phyloP scores from a whole-genome alignment of 2,329 filamentous ascomycete species.

The Fusarium tupiense region DNA sequence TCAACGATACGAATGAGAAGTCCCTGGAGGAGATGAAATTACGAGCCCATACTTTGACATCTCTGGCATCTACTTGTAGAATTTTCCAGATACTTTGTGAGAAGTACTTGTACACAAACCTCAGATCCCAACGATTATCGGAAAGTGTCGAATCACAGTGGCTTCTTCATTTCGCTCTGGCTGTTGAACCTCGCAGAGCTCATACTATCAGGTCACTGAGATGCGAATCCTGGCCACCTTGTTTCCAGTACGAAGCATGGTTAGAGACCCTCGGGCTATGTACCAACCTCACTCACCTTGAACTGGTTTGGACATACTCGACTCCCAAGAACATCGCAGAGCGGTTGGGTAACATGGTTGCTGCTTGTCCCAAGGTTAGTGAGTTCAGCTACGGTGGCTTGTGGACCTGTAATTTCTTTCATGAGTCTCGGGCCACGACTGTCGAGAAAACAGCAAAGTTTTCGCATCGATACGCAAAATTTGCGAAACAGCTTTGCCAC shows the following conservation, averaged over 20 bases:
- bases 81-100: background rate
- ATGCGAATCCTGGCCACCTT: background rate
- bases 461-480: background rate
- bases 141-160: background rate
- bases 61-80: background rate
- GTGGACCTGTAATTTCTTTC: too few relatives aligned
- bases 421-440: background rate
- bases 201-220: background rate
- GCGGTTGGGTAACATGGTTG: background rate
- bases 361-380: conserved; percentile 5
- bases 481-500: background rate
- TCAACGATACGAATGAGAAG: background rate
- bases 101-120: background rate
- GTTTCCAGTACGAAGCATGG: background rate
- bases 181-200: conserved; percentile 8
- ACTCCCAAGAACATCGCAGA: too few relatives aligned
- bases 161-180: background rate
- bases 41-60: background rate
- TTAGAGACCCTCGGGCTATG: background rate
- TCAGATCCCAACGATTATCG: background rate
- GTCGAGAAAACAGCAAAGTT: background rate
- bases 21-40: background rate
- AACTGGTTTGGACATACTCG: background rate
- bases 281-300: background rate
- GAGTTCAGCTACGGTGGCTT: background rate